Evolutionary conservation across 306 rosid genomes (phyloP).

Genomic region (Corylus americana): DNA sequence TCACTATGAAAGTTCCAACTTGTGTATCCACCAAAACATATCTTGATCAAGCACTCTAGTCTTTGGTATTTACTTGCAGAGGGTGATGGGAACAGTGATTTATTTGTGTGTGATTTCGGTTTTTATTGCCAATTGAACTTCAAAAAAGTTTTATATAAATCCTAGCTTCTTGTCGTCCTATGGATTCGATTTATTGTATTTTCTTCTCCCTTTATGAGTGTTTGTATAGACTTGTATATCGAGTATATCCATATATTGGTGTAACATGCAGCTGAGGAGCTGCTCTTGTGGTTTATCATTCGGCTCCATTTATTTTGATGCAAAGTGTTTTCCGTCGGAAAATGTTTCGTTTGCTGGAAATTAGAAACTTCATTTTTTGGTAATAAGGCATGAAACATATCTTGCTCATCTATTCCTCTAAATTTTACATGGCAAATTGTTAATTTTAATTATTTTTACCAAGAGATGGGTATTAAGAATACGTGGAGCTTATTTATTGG

Average conservation of each 20-base stretch:
- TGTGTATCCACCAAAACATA: slow-evolving; percentile 18
- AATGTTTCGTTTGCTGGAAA: background rate
- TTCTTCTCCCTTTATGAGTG: background rate
- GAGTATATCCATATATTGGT: background rate
- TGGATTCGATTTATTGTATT: too few species aligned
- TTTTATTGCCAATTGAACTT: background rate
- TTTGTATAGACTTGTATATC: background rate
- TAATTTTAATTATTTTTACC: too few species aligned
- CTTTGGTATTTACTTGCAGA: background rate
- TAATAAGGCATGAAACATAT: background rate
- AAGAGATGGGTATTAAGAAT: too few species aligned
- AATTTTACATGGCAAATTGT: background rate
- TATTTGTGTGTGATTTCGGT: background rate
- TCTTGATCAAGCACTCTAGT: background rate
- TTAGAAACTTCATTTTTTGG: background rate
- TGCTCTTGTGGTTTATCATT: slow-evolving; percentile 6
- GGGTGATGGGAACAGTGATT: background rate
- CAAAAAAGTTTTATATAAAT: background rate
- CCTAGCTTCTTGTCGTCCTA: background rate
- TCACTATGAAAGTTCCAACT: slow-evolving; percentile 17
- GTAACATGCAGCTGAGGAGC: background rate
- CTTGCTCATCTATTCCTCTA: background rate
- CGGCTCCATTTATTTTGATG: background rate
- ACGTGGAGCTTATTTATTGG: too few species aligned
- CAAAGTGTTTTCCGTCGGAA: too few species aligned